These are phyloP conservation scores for Isoetes taiwanensis DNA, from an alignment of 75 land plant genomes.

Conservation along the genomic window DNA sequence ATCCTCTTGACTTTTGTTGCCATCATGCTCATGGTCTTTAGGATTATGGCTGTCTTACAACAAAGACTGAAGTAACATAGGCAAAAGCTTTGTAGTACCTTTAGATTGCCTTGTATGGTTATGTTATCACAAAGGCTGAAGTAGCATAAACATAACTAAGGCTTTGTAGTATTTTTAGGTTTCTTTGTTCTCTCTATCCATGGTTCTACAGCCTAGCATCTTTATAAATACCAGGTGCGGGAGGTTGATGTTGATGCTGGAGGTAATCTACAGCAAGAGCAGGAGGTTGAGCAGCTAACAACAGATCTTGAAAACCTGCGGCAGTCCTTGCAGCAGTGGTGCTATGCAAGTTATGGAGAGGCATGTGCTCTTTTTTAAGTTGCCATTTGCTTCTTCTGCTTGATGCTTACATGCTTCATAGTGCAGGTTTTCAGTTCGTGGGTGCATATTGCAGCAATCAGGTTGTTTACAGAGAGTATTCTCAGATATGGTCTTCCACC, in stretches of 20 bases:
- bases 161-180: too few species aligned
- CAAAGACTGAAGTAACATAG: too few species aligned
- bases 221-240: slow-evolving; percentile 41
- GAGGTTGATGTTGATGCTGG: slow-evolving; percentile 87
- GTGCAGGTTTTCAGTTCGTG: slow-evolving; percentile 88
- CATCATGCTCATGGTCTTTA: too few species aligned
- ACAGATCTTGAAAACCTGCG: slow-evolving; percentile 63
- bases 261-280: slow-evolving; percentile 44
- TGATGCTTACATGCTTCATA: neutral
- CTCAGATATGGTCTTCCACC: slow-evolving; percentile 97
- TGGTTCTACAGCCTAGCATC: too few species aligned
- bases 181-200: too few species aligned
- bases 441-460: slow-evolving; percentile 95
- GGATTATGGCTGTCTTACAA: too few species aligned
- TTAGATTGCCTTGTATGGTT: too few species aligned
- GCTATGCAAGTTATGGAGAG: slow-evolving; percentile 93
- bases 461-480: slow-evolving; percentile 88
- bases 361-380: slow-evolving; percentile 16
- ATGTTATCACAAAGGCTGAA: too few species aligned
- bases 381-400: neutral
- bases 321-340: slow-evolving; percentile 80
- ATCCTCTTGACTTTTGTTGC: too few species aligned
- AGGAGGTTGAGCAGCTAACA: slow-evolving; percentile 53
- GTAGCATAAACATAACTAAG: too few species aligned
- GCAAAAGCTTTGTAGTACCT: too few species aligned